Evolutionary conservation across 192 early-diverging fungal species (phyloP).

Genomic region (Globomyces pollinis-pini): DNA sequence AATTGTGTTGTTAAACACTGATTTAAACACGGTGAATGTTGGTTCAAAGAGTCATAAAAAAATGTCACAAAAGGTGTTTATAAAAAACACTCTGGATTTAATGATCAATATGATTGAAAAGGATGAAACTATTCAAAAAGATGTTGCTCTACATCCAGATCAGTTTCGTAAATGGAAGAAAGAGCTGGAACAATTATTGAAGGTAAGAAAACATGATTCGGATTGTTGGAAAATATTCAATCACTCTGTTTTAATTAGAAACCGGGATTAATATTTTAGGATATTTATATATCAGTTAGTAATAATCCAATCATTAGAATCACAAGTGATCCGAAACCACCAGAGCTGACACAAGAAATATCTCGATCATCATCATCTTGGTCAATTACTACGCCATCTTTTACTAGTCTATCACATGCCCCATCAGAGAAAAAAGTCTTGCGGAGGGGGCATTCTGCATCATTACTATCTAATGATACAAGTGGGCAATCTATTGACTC

Average conservation of each 20-base stretch:
- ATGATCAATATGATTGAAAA: conserved; percentile 20
- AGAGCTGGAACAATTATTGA: conserved; percentile 47
- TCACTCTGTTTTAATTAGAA: too few relatives aligned
- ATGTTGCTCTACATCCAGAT: not conserved
- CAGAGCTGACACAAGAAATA: not conserved
- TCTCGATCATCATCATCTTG: not conserved
- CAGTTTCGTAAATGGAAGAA: conserved; percentile 37
- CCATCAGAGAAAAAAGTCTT: not conserved
- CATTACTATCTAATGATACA: not conserved
- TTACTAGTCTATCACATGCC: not conserved
- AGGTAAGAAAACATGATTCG: conserved; percentile 19
- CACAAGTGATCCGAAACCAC: conserved; percentile 6
- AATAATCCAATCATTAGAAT: conserved; percentile 42
- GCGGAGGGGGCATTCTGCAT: not conserved
- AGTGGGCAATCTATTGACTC: not conserved
- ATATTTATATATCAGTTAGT: conserved; percentile 55
- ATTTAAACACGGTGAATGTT: conserved; percentile 74
- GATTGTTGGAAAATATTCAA: too few relatives aligned
- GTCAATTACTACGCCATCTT: not conserved
- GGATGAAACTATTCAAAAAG: conserved; percentile 3
- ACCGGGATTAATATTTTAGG: conserved; percentile 5
- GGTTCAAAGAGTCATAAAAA: conserved; percentile 48
- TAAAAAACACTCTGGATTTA: conserved; percentile 23
- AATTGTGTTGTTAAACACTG: conserved; percentile 83
- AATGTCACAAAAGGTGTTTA: conserved; percentile 59